phyloP scores from a whole-genome alignment of 2,329 filamentous ascomycete genomes.

The Neocucurbitaria cava region DNA sequence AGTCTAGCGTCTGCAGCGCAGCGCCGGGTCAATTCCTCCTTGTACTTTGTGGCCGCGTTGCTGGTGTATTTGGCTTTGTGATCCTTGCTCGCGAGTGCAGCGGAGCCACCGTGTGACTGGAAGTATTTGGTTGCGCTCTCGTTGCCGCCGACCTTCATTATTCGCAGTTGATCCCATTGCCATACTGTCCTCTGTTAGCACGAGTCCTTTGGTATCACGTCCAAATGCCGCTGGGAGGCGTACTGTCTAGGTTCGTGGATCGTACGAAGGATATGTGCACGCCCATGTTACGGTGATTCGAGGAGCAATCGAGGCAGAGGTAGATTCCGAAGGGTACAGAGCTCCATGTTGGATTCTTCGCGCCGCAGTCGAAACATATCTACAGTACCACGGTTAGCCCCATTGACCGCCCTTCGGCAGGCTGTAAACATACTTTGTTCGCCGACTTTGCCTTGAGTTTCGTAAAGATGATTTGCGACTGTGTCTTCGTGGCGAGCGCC shows the following conservation, averaged over 20 bases:
- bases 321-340: constrained; percentile 98
- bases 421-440: constrained; percentile 76
- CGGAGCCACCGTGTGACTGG: constrained; percentile 92
- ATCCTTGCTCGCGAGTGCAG: constrained; percentile 94
- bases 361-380: constrained; percentile 98
- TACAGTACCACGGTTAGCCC: constrained; percentile 50
- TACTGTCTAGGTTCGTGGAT: constrained; percentile 98
- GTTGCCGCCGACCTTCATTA: constrained; percentile 99
- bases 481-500: constrained; percentile 81
- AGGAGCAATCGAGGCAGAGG: constrained; percentile 95
- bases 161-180: constrained; percentile 97
- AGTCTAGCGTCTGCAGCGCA: constrained; percentile 83
- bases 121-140: constrained; percentile 99
- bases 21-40: constrained; percentile 90
- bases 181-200: constrained; percentile 61
- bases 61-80: constrained; percentile 96
- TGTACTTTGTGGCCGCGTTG: constrained; percentile 93
- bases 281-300: constrained; percentile 95
- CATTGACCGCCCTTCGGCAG: constrained; percentile 23
- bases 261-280: constrained; percentile 99
- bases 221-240: constrained; percentile 43
- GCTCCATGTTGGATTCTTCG: constrained; percentile 98
- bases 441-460: constrained; percentile 93
- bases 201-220: constrained; percentile 57
- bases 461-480: constrained; percentile 97